These are phyloP conservation scores for Galeopsis tetrahit DNA, from an alignment of 257 asterid genomes.

Conservation along the genomic window DNA sequence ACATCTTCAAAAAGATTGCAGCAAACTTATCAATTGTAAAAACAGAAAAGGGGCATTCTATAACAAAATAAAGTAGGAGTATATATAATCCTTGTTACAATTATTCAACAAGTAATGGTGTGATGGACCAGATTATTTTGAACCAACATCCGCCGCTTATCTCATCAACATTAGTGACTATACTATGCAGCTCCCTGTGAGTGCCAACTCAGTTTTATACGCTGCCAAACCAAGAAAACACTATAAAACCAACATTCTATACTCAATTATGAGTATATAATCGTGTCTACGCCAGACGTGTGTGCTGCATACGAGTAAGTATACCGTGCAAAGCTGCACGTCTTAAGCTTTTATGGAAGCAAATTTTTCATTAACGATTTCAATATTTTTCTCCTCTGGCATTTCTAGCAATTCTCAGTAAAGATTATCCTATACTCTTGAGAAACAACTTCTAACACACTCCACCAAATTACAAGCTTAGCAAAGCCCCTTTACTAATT, in stretches of 20 bases:
- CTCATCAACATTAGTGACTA: not conserved
- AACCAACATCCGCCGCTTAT: not conserved
- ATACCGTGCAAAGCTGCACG: not conserved
- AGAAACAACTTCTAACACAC: not conserved
- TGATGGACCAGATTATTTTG: not conserved
- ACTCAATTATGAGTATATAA: not conserved
- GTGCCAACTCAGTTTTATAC: not conserved
- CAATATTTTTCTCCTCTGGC: not conserved
- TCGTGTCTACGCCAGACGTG: not conserved
- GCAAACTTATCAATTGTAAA: not conserved
- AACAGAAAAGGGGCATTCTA: not conserved
- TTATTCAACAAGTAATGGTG: not conserved
- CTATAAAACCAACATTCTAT: not conserved
- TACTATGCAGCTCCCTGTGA: not conserved
- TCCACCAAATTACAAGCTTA: not conserved
- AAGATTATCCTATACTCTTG: not conserved
- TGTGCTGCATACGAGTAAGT: not conserved
- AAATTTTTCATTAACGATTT: not conserved
- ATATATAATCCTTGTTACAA: not conserved
- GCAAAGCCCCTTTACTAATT: conserved; percentile 2
- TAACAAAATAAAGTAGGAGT: not conserved
- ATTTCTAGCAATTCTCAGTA: not conserved
- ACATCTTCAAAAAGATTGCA: not conserved
- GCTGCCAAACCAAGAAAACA: not conserved
- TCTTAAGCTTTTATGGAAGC: not conserved